Conservation (phyloP, 805 yeast species). For the Scheffersomyces ergatensis region DNA sequence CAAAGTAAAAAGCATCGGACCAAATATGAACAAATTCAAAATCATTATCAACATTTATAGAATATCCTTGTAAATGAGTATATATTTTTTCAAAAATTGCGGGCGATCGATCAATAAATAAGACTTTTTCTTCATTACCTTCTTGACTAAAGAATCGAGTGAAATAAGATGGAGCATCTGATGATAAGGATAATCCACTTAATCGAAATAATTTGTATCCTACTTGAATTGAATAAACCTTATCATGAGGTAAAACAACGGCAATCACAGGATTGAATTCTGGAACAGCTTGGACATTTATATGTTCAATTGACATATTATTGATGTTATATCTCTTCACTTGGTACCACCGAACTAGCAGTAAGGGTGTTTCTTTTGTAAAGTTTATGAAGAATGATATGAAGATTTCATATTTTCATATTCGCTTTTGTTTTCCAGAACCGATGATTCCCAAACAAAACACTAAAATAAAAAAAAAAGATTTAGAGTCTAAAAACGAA, state of each 20-base stretch:
- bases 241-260: slow-evolving; percentile 61
- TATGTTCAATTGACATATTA: neutral
- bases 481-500: too few species aligned
- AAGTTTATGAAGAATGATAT: too few species aligned
- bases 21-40: slow-evolving; percentile 59
- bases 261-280: slow-evolving; percentile 47
- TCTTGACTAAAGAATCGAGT: slow-evolving; percentile 59
- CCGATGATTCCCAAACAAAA: too few species aligned
- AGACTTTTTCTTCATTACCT: slow-evolving; percentile 36
- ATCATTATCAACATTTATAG: slow-evolving; percentile 57
- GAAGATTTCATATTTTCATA: too few species aligned
- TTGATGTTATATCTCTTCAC: too few species aligned
- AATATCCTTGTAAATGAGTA: slow-evolving; percentile 79
- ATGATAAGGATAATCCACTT: slow-evolving; percentile 81
- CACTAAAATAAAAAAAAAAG: too few species aligned
- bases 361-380: too few species aligned
- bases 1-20: slow-evolving; percentile 72
- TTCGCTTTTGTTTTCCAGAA: too few species aligned
- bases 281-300: neutral
- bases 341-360: too few species aligned
- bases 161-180: slow-evolving; percentile 87
- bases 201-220: slow-evolving; percentile 62
- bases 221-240: slow-evolving; percentile 66
- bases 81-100: slow-evolving; percentile 63
- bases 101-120: slow-evolving; percentile 76